phyloP scores from a whole-genome alignment of 352 stramenopile genomes.

The Globisporangium spinosum region DNA sequence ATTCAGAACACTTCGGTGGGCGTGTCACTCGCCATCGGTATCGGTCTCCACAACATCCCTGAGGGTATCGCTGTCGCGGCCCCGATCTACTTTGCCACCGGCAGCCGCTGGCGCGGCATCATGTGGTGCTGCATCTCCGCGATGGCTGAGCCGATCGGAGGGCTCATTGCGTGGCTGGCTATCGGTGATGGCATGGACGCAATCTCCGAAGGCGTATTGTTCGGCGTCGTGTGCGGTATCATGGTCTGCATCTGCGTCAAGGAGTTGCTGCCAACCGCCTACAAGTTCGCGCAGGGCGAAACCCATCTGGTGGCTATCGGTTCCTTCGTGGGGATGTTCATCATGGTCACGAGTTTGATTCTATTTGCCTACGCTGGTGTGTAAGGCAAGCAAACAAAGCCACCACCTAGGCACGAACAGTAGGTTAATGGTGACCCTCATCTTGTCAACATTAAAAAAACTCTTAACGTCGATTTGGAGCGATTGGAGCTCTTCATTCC shows the following conservation, averaged over 20 bases:
- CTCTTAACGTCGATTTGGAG: neutral
- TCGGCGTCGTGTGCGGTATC: conserved; percentile 92
- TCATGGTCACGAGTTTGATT: conserved; percentile 88
- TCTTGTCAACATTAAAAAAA: neutral
- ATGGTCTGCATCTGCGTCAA: conserved; percentile 91
- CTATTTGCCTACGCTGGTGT: conserved; percentile 81
- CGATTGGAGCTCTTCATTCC: neutral
- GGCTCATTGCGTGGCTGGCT: conserved; percentile 81
- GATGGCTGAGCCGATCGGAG: conserved; percentile 88
- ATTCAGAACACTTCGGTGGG: conserved; percentile 90
- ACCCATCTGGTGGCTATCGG: conserved; percentile 83
- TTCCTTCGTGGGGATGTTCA: conserved; percentile 76
- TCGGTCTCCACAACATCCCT: conserved; percentile 96
- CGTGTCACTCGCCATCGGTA: conserved; percentile 90
- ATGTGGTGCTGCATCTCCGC: conserved; percentile 88
- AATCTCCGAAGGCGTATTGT: conserved; percentile 82
- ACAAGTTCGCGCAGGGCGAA: conserved; percentile 86
- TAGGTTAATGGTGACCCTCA: neutral
- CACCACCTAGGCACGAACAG: neutral
- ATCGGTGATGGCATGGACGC: conserved; percentile 72
- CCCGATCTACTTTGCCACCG: conserved; percentile 96
- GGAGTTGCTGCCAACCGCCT: conserved; percentile 91
- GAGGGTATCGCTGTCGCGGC: conserved; percentile 94
- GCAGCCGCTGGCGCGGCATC: conserved; percentile 92
- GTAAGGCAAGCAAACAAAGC: conserved; percentile 17